Evolutionary conservation across 371 early-diverging fungal genomes (phyloP), one percentile per base, ranked within the genome.

Genomic region (Entomophthora muscae): DNA sequence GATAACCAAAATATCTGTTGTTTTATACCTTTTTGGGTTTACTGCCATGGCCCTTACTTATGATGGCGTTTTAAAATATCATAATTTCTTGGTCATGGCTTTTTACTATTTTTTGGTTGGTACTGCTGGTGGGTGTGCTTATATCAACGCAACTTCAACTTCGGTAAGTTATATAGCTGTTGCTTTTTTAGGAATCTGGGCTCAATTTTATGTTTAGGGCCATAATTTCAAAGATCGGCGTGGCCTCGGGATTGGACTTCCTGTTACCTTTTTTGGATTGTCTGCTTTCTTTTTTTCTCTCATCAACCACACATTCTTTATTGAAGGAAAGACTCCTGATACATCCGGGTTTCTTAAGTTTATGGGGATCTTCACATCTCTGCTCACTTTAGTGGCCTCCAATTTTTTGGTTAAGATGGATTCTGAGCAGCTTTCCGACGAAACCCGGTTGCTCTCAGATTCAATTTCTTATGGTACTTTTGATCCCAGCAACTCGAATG

Each of bases 201-300:
- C 17, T 42, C 17, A 42, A 32, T 28, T 58, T n/a, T 61, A 3
- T 5, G 23, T 61, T 21, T 61, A 80, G 28, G 76, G 83, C 26
- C 75, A 75, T 52, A 81, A 79, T 66, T 83, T 83, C 64, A 74
- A 76, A 3, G 63, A 73, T 2, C 63, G 71, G 17, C 76, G 81
- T 26, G 88, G 86, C 2, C 61, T 84, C 32, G 83, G 81, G 7
- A 69, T 88, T 65, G 81, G 85, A 5, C 54, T 83, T 1, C 78
- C 83, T 42, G 75, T 82, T 28, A 75, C 81, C 3, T 69, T 77
- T 53, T 82, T 82, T 67, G 88, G 86, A 0, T 73, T 86, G 32
- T 78, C 84, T 10, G 84, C 86, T 0, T 77, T 84, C 66, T 64
- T 84, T 23, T 88, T 83, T 64, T 79, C 85, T 0, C 75, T 75